These are phyloP conservation scores for Strobilomyces dryophilus DNA, from an alignment of 768 basidiomycete species.

Conservation along the genomic window DNA sequence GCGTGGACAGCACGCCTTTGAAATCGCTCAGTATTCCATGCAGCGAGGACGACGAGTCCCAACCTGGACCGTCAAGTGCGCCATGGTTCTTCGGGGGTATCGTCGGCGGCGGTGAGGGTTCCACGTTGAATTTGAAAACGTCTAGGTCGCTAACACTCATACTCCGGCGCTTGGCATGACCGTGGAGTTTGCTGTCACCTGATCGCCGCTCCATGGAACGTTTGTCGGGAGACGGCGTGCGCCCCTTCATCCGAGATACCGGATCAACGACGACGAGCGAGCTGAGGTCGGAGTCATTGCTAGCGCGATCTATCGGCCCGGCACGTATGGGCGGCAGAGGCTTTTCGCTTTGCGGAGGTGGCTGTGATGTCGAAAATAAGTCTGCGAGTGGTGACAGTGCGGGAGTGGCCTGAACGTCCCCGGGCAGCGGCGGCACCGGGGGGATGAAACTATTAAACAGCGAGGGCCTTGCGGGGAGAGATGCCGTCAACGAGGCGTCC, in stretches of 20 bases:
- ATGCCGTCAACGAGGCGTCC: conserved; percentile 38
- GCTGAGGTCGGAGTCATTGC: conserved; percentile 46
- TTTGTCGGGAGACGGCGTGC: conserved; percentile 30
- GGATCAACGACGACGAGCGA: conserved; percentile 58
- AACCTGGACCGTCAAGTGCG: conserved; percentile 27
- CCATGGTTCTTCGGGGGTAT: conserved; percentile 32
- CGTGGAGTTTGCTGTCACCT: conserved; percentile 26
- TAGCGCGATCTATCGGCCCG: conserved; percentile 31
- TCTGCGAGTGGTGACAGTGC: conserved; percentile 47
- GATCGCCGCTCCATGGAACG: conserved; percentile 25
- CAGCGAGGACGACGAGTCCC: conserved; percentile 43
- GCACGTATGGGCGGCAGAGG: conserved; percentile 59
- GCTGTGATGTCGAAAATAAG: conserved; percentile 39
- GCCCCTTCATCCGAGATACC: conserved; percentile 35
- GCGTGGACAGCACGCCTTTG: conserved; percentile 63
- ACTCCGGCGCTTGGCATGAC: conserved; percentile 55
- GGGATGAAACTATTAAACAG: conserved; percentile 36
- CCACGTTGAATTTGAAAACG: conserved; percentile 40
- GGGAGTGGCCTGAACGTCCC: conserved; percentile 36
- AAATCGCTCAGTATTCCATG: conserved; percentile 69
- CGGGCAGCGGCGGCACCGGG: conserved; percentile 47
- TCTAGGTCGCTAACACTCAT: conserved; percentile 72
- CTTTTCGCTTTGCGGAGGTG: conserved; percentile 42
- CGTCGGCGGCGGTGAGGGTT: conserved; percentile 35
- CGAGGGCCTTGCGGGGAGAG: conserved; percentile 25